These are phyloP conservation scores for Fraxinus cuspidata DNA, from an alignment of 257 asterid genomes.

Conservation along the genomic window DNA sequence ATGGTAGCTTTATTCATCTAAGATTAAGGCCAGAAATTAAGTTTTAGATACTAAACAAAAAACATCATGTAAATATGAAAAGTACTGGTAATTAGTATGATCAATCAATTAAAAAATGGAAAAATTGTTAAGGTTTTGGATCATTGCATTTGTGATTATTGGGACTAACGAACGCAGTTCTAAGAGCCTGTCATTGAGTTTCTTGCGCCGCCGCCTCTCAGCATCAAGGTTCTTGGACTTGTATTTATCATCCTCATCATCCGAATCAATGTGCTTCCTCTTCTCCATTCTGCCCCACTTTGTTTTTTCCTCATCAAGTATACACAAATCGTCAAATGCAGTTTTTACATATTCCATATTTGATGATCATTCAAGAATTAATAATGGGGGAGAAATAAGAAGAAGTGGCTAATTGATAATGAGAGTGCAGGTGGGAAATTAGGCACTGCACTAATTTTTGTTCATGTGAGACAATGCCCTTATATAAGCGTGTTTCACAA, in stretches of 20 bases:
- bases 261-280: constrained; percentile 29
- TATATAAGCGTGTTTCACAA: constrained; percentile 52
- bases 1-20: constrained; percentile 82
- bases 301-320: constrained; percentile 25
- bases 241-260: constrained; percentile 28
- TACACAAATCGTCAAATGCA: constrained; percentile 25
- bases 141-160: constrained; percentile 72
- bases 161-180: constrained; percentile 84
- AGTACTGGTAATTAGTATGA: not conserved
- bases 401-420: not conserved
- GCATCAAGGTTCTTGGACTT: constrained; percentile 83
- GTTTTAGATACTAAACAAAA: not conserved
- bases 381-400: not conserved
- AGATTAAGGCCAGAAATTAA: not conserved
- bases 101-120: not conserved
- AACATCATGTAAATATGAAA: not conserved
- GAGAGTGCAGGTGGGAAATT: constrained; percentile 11
- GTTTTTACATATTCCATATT: constrained; percentile 28
- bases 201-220: constrained; percentile 74
- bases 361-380: constrained; percentile 6
- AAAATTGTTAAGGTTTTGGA: not conserved
- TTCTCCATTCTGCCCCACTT: constrained; percentile 31
- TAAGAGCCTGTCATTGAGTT: constrained; percentile 63
- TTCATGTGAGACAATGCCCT: constrained; percentile 20
- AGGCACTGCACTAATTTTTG: constrained; percentile 17